Base-by-base conservation (phyloP, 345 rosid genomes). In the Acer yangbiense region DNA sequence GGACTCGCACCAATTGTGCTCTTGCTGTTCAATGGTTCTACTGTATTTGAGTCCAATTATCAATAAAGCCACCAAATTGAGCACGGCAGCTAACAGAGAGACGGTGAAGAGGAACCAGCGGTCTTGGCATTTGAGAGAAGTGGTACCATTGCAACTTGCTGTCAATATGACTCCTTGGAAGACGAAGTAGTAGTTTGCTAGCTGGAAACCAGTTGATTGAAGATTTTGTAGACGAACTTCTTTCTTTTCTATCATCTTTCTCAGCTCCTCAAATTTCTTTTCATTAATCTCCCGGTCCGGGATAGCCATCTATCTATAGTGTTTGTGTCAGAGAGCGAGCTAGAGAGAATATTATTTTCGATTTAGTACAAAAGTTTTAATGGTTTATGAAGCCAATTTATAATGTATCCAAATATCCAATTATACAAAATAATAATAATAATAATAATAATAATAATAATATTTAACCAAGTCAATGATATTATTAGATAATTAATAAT, bases 121-220 rank as follows among this genome's bases (percentile, higher is more conserved):
- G 25, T 71, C 63, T 14, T 63, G 52, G 61, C 63, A 70, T 25
- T 0, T 27, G 44, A 70, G 74, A 16, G 74, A 70, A 17, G 74
- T 14, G 3, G 16, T 2, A 17, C 44, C 16, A 32, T 17, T 71
- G 63, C 74, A 71, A 29, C 29, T 71, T 71, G 46, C 46, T 9
- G 64, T 17, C 9, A 71, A 32, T 29, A 71, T 54, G 4, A 54
- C 25, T 8, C 63, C 74, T 54, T 71, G 63, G 29, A 71, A 71
- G 0, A 54, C 63, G 9, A 71, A 71, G 1, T 54, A 71, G 13
- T 70, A 70, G 20, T 50, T 70, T 25, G 44, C 61, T 3, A 70
- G 73, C 43, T 70, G 62, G 61, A 70, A 52, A 14, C 25, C 63
- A 3, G 63, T 71, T 71, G 46, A 32, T 18, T 29, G 46, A 27